These are phyloP conservation scores for Candida maltosa DNA, from an alignment of 805 yeast species.

Conservation along the genomic window DNA sequence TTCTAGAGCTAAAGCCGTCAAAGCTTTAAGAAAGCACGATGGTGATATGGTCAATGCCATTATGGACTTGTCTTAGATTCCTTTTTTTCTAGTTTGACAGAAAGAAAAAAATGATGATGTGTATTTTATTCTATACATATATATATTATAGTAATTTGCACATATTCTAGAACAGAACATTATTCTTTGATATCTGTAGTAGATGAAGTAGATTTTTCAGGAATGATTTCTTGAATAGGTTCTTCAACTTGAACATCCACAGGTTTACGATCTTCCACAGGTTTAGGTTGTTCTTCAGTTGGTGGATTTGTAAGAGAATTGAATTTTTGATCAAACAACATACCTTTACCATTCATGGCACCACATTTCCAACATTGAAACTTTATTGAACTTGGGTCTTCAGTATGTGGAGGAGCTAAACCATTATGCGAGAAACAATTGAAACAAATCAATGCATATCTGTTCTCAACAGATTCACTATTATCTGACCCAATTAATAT, in stretches of 20 bases:
- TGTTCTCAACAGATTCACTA: constrained; percentile 56
- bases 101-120: too few species aligned
- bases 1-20: constrained; percentile 85
- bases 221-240: too few species aligned
- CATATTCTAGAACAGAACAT: too few species aligned
- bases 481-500: constrained; percentile 50
- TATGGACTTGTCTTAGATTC: constrained; percentile 61
- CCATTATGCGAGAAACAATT: constrained; percentile 75
- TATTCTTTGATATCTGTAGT: too few species aligned
- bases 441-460: constrained; percentile 71
- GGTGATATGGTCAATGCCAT: constrained; percentile 96
- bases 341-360: constrained; percentile 26
- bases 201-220: too few species aligned
- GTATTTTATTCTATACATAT: not conserved
- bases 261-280: too few species aligned
- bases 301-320: too few species aligned
- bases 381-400: constrained; percentile 44
- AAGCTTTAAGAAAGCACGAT: constrained; percentile 82
- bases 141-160: too few species aligned
- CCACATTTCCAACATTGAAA: constrained; percentile 72
- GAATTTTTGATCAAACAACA: constrained; percentile 4
- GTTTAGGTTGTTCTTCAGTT: too few species aligned
- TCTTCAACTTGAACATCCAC: too few species aligned
- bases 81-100: too few species aligned
- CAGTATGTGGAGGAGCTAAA: constrained; percentile 68